Percentiles rank a stretch among this genome's conserved stretches.
Conservation (phyloP, 192 early-diverging fungal genomes). For the Coemansia furcata region DNA sequence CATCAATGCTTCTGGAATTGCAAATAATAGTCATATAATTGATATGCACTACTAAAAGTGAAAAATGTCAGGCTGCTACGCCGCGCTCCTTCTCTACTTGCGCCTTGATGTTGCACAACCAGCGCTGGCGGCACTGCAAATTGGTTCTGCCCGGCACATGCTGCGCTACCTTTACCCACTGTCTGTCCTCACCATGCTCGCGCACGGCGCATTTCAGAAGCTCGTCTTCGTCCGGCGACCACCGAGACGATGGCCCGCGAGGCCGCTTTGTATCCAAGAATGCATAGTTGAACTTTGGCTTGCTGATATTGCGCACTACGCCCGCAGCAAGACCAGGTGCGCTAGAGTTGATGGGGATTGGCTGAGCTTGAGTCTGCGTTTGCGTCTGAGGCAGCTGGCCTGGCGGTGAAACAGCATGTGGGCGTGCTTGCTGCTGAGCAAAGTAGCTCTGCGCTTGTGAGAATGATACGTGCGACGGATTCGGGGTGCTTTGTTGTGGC, state of each 20-base stretch:
- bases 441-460: constrained; percentile 32
- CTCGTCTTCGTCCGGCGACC: constrained; percentile 41
- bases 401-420: constrained; percentile 1
- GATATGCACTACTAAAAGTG: not conserved
- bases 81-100: constrained; percentile 47
- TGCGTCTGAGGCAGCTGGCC: constrained; percentile 7
- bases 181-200: constrained; percentile 50
- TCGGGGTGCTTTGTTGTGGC: constrained; percentile 18
- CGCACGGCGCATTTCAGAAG: constrained; percentile 39
- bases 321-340: constrained; percentile 10
- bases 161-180: constrained; percentile 53
- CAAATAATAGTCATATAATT: not conserved
- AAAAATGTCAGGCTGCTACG: not conserved
- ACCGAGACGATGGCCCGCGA: constrained; percentile 44
- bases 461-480: constrained; percentile 19
- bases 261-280: constrained; percentile 51
- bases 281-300: constrained; percentile 53
- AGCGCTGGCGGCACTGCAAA: constrained; percentile 52
- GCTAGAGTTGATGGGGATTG: constrained; percentile 5
- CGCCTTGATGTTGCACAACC: constrained; percentile 53
- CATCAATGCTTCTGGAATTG: not conserved
- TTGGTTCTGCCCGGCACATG: constrained; percentile 50
- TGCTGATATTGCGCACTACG: constrained; percentile 28
- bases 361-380: constrained; percentile 9
- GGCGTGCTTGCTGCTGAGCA: constrained; percentile 7